Evolutionary conservation across 805 yeast genomes (phyloP), one percentile per base, ranked within the genome.

Genomic region (Wickerhamia fluorescens): DNA sequence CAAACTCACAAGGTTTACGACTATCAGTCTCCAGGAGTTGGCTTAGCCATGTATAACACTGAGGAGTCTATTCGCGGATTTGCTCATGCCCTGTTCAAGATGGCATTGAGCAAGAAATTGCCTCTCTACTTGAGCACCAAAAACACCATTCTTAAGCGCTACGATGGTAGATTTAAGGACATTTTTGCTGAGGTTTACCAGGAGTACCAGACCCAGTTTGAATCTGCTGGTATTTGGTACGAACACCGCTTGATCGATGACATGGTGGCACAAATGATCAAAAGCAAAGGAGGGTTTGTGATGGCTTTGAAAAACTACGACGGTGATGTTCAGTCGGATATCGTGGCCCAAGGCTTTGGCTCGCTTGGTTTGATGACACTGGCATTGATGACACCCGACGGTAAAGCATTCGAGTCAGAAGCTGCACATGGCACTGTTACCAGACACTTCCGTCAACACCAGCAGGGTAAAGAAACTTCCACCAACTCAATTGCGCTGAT

Each of bases 381-480:
- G 3, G 95, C 86, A n/a, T 73, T 89, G 45, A 75, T 87, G 51
- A 78, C 96, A n/a, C 94, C 96, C 28, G 96, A 89, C 58, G 96
- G 96, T 15, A 84, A 83, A 66, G 79, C 95, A 9, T 88, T 85
- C 56, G 96, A 89, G 68, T 68, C 87, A 31, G 97, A 89, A 68
- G 97, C 97, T 35, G 97, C 97, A n/a, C 97, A 89, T 57, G 97
- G 97, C 33, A 89, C 97, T 9, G 97, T 89, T 45, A 89, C 96
- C 26, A 83, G 97, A 66, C 97, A 89, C 59, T 89, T 72, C 67
- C 82, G 96, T 68, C 92, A 80, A 62, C 86, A 85, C 61, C 96
- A 89, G 66, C 84, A 82, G 61, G 97, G 97, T 42, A 84, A 87
- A 58, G 96, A 88, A 65, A 89, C 97, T 12, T 85, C 96, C 5